Evolutionary conservation across 192 early-diverging fungal genomes (phyloP).

Genomic region (Lobosporangium transversale): DNA sequence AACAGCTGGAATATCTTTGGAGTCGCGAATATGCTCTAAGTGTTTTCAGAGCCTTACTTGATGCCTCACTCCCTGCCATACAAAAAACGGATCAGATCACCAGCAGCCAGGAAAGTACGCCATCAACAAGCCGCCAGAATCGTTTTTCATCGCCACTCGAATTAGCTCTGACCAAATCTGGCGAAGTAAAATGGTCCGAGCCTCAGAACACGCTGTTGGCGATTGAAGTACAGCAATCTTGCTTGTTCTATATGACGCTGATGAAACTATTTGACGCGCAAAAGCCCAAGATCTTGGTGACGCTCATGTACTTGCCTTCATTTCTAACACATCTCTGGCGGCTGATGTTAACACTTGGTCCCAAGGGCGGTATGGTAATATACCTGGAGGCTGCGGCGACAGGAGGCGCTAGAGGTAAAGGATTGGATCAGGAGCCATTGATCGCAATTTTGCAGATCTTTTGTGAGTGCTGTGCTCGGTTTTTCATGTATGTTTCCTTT

Average conservation of each 20-base stretch:
- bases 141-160: background rate
- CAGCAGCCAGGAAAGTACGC: background rate
- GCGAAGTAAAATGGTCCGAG: constrained; percentile 13
- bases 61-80: constrained; percentile 18
- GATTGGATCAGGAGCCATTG: constrained; percentile 64
- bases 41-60: constrained; percentile 17
- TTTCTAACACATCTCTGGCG: constrained; percentile 68
- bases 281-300: constrained; percentile 59
- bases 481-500: constrained; percentile 59
- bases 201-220: constrained; percentile 45
- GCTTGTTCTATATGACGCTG: constrained; percentile 52
- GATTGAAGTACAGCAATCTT: constrained; percentile 57
- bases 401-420: constrained; percentile 33
- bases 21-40: constrained; percentile 38
- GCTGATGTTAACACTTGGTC: constrained; percentile 65
- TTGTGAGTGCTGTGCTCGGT: constrained; percentile 65
- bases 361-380: constrained; percentile 63
- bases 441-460: constrained; percentile 70
- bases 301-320: constrained; percentile 59
- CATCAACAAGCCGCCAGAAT: background rate
- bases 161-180: background rate
- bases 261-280: constrained; percentile 53
- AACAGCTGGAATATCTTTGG: constrained; percentile 34
- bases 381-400: constrained; percentile 62
- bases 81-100: no score